Base-by-base conservation (phyloP, 1,284 basidiomycete genomes). In the Naganishia sp. region DNA sequence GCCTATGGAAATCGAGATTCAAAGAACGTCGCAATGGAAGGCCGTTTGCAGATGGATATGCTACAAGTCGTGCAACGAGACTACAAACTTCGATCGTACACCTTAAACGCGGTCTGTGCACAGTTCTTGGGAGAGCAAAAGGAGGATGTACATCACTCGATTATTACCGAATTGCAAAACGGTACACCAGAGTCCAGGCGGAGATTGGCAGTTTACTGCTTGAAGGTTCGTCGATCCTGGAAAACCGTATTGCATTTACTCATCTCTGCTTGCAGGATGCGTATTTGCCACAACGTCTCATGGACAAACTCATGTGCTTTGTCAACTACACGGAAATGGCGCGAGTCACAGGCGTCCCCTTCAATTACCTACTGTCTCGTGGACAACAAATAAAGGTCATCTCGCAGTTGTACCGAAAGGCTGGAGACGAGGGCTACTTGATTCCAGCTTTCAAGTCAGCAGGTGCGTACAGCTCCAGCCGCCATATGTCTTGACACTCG, bases 291-390 rank as follows among this genome's bases (percentile, higher is more conserved):
- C 94, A 97, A 79, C 84, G 94, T 55, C 79, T 97, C 46, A 84
- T 98, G 78, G 94, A 97, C 78, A 96, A 96, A 75, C 83, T 98
- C 48, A 96, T 97, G 94, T 96, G 92, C 72, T 93, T 97, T 74
- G 88, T 97, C 77, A 97, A 97, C 77, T 96, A 95, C 75, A 89
- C 87, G 43, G 94, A 97, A 77, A 94, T 97, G 92, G 85, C 94
- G 9, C 88, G 94, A 78, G 94, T 97, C 3, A 97, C 94, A 0
- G 94, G 94, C 15, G 92, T 97, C n/a, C 94, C 94, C 0, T 97
- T 97, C 84, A 96, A 96, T 75, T 95, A 87, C 76, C 84, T 97
- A 2, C 83, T 97, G 7, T 85, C 92, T 10, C 86, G 94, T 46
- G 94, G 94, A 1, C 94, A 97, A 76, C 95, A 94, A 43, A 95